Conservation (phyloP, 1,139 yeast species). For the Kurtzmaniella quercitrusa region DNA sequence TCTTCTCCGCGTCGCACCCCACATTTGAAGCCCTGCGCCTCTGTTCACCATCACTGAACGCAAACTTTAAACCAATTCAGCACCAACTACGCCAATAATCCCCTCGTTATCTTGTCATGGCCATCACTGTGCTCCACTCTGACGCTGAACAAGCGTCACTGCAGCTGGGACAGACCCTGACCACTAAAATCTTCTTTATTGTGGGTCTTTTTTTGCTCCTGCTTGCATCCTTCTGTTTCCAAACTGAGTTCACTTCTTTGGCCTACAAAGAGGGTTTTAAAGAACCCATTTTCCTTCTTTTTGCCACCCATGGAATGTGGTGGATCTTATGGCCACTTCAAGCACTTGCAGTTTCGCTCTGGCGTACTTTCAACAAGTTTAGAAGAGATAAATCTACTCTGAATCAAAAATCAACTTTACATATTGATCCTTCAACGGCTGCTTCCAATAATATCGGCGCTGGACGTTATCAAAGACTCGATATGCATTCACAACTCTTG, state of each 20-base stretch:
- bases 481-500: slow-evolving; percentile 25
- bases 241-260: slow-evolving; percentile 77
- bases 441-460: background rate
- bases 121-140: slow-evolving; percentile 14
- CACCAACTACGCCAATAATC: background rate
- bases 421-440: background rate
- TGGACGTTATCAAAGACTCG: slow-evolving; percentile 25
- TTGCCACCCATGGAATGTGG: slow-evolving; percentile 81
- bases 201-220: slow-evolving; percentile 56
- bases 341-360: slow-evolving; percentile 43
- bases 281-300: slow-evolving; percentile 67
- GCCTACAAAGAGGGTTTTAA: slow-evolving; percentile 56
- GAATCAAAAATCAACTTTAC: background rate
- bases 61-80: background rate
- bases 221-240: slow-evolving; percentile 63
- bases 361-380: slow-evolving; percentile 35
- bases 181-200: slow-evolving; percentile 48
- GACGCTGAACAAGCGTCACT: slow-evolving; percentile 3
- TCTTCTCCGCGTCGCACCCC: background rate
- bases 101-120: slow-evolving; percentile 9
- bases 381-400: slow-evolving; percentile 1
- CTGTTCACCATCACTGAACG: background rate
- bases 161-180: slow-evolving; percentile 11
- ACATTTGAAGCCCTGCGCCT: background rate
- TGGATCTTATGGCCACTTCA: slow-evolving; percentile 71